Evolutionary conservation across 1,284 basidiomycete genomes (phyloP), one percentile per base, ranked within the genome.

Genomic region (Austroboletus rostrupii): DNA sequence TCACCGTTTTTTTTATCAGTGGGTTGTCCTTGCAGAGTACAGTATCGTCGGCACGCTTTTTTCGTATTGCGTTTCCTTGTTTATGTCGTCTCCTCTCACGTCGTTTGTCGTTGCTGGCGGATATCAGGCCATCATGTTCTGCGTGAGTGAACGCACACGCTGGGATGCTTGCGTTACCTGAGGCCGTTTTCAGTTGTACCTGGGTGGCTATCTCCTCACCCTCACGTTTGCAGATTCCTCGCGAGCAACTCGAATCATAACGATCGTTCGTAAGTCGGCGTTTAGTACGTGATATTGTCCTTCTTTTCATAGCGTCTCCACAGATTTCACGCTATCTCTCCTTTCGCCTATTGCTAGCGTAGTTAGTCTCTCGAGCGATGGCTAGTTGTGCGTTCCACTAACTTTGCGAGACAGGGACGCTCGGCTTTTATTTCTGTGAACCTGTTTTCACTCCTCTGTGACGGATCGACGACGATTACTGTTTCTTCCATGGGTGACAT

Each of bases 381-480:
- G 21, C 21, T 26, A 33, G 11, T 13, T 3, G 11, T 3, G 14
- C 12, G 10, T 17, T 36, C 31, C 20, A 19, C 52, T 44, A 45
- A 61, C 26, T 55, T 19, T 36, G 4, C 6, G 14, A 1, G 32
- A 40, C 43, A 79, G 80, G 56, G 78, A 26, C 77, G 88, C 40
- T 82, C 87, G 0, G 78, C 79, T 1, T 75, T 90, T 29, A 78
- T 92, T 13, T 85, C 85, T 0, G 74, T 89, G 59, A 91, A 92
- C 62, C 65, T 89, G 2, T 92, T 91, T 66, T 85, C 81, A 7
- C 70, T 91, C 16, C 78, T 90, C 1, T 91, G 89, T 59, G 70
- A 83, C 53, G 83, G 83, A 9, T 66, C 72, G 1, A 72, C 72
- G 9, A 68, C 72, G 1, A 73, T 81, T 32, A 77, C 77, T 0